Conservation (phyloP, 1,284 basidiomycete species). For the Kwoniella shivajii region DNA sequence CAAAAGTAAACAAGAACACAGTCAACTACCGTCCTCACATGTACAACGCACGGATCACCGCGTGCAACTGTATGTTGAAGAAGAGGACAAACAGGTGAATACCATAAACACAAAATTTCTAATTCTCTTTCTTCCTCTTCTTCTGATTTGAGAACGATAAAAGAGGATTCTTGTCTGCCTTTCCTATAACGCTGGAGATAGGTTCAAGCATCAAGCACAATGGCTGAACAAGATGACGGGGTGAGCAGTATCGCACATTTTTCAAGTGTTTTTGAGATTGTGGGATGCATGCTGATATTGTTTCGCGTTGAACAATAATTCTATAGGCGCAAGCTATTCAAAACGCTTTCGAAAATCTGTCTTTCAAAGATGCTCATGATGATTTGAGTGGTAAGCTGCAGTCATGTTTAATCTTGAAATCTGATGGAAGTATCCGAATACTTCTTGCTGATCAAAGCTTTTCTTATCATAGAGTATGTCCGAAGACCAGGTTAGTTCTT, state of each 20-base stretch:
- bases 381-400: constrained; percentile 3
- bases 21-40: not conserved
- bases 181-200: too few species aligned
- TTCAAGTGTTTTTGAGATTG: too few species aligned
- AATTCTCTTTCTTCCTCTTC: not conserved
- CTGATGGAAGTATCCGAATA: not conserved
- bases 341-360: not conserved
- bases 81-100: not conserved
- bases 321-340: not conserved
- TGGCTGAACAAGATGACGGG: too few species aligned
- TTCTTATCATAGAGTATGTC: not conserved
- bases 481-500: constrained; percentile 5
- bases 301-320: too few species aligned
- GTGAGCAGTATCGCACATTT: too few species aligned
- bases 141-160: not conserved
- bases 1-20: too few species aligned
- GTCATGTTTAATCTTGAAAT: not conserved
- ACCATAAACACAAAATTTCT: not conserved
- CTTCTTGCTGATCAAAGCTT: not conserved
- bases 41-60: not conserved
- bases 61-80: not conserved
- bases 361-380: not conserved
- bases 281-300: too few species aligned
- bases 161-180: constrained; percentile 9
- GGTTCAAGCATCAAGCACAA: too few species aligned